Conservation (phyloP, 176 grass and related monocot species). For the Aegilops umbellulata region DNA sequence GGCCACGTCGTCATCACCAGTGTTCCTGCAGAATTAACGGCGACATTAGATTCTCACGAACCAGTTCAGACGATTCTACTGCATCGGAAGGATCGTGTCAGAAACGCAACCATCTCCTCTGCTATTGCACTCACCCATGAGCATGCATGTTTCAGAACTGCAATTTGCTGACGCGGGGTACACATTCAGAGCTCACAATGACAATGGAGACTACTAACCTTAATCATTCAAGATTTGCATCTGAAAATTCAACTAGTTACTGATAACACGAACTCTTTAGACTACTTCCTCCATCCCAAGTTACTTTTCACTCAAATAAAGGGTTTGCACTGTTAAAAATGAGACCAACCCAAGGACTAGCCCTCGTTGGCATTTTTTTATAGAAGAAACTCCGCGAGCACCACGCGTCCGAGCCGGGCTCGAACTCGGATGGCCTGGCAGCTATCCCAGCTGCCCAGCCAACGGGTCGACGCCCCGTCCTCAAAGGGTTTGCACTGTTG, state of each 20-base stretch:
- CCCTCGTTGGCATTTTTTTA: too few species aligned
- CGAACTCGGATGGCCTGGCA: too few species aligned
- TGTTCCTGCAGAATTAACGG: constrained; percentile 50
- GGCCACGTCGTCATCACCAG: constrained; percentile 67
- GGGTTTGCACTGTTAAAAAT: neutral
- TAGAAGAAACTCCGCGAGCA: too few species aligned
- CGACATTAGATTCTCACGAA: neutral
- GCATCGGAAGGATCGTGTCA: neutral
- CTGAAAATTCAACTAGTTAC: neutral
- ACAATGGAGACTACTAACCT: neutral
- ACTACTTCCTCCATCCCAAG: too few species aligned
- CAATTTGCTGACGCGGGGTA: neutral
- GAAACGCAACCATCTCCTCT: neutral
- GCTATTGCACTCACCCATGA: neutral
- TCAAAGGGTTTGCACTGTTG: neutral
- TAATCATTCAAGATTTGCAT: neutral
- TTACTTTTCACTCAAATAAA: neutral
- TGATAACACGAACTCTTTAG: too few species aligned
- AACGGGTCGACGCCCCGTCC: too few species aligned
- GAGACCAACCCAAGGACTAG: too few species aligned
- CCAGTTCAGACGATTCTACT: neutral
- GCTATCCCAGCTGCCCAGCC: too few species aligned
- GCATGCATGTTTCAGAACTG: neutral
- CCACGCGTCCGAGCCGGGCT: too few species aligned
- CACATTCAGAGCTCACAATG: neutral